A percentile compares a stretch with the other conserved stretches of the same genome.
phyloP scores from a whole-genome alignment of 495 filamentous ascomycete species.

The Lepraria neglecta region DNA sequence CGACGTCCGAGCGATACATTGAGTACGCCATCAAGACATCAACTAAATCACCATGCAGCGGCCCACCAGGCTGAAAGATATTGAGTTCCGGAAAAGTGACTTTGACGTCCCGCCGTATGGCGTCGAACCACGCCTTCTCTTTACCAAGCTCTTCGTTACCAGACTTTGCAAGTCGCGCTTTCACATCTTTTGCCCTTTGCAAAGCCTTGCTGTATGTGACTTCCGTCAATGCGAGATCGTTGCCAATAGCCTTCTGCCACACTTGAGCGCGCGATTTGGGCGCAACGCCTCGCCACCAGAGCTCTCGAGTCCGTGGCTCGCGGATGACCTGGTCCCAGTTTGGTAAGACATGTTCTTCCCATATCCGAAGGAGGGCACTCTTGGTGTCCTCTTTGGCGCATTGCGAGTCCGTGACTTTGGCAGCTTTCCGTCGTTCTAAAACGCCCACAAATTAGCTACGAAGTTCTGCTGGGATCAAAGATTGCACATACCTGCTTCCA shows the following conservation, averaged over 20 bases:
- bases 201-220: conserved; percentile 75
- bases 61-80: conserved; percentile 70
- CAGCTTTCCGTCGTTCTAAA: conserved; percentile 44
- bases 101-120: conserved; percentile 63
- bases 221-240: conserved; percentile 72
- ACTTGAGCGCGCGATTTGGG: conserved; percentile 71
- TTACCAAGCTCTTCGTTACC: conserved; percentile 41
- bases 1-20: conserved; percentile 92
- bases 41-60: conserved; percentile 66
- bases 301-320: conserved; percentile 71
- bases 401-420: conserved; percentile 43
- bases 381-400: conserved; percentile 63
- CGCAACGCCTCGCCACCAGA: conserved; percentile 92
- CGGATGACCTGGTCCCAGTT: conserved; percentile 72
- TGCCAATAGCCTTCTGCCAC: conserved; percentile 85
- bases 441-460: conserved; percentile 7
- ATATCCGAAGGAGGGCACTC: conserved; percentile 59
- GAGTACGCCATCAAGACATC: conserved; percentile 84
- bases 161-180: conserved; percentile 42
- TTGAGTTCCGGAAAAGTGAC: conserved; percentile 73
- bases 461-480: not conserved
- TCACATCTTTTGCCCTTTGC: conserved; percentile 61
- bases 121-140: conserved; percentile 58
- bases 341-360: conserved; percentile 82
- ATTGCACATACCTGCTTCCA: conserved; percentile 57